Base-by-base conservation (phyloP, 2,329 filamentous ascomycete genomes). In the Simplicillium sp. region DNA sequence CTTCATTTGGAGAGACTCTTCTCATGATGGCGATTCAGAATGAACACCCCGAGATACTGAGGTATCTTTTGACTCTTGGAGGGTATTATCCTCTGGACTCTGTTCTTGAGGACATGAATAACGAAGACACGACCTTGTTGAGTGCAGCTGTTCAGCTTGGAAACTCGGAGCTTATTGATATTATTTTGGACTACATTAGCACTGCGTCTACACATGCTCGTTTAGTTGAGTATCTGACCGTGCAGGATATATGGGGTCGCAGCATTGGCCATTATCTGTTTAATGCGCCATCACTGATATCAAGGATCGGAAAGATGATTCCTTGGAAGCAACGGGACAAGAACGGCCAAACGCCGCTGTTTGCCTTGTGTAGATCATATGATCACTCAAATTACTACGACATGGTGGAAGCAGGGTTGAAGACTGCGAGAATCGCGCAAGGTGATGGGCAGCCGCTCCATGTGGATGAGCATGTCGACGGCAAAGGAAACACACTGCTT, bases 181-280 rank as follows among this genome's bases (percentile, higher is more conserved):
- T 81, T 11, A 66, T 97, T 3, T 67, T 96, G 11, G 73, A 83
- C 41, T 87, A 82, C 54, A 62, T 95, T 20, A 70, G 80, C 48
- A 66, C 70, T 40, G 68, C 67, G 40, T 68, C 68, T 29, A 71
- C 74, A 14, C 66, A 77, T 39, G 62, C 69, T 13, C 68, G 75
- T 37, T 60, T 94, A 25, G 60, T 66, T 34, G 64, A 69, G 7
- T 97, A 98, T 55, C 64, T 97, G 37, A 70, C 76, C 4, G 70
- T 75, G 45, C 83, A 90, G 53, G 92, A 98, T 55, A 78, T 75
- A 31, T 83, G 88, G 67, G 92, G 90, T 16, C 81, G 92, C 50
- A 94, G 88, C 46, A 77, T 87, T 39, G 92, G 84, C n/a, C 92
- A 98, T 61, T 98, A 98, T 59, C 71, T 98, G 13, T 98, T 98